These are phyloP conservation scores for Zygosaccharomyces lentus DNA, from an alignment of 805 yeast species.

Conservation along the genomic window DNA sequence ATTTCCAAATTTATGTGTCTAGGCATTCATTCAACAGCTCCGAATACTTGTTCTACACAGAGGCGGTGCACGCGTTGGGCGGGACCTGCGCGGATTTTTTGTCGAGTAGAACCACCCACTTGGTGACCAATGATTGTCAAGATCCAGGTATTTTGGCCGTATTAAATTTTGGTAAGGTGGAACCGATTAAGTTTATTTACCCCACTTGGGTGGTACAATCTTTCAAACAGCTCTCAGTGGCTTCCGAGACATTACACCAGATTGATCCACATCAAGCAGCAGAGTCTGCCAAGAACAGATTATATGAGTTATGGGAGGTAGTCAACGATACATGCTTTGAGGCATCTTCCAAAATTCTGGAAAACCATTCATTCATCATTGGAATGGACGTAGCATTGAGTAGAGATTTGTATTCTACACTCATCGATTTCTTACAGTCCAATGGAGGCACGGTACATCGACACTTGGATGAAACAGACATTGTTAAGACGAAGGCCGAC, in stretches of 20 bases:
- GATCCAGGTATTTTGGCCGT: constrained; percentile 58
- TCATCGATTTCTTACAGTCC: constrained; percentile 43
- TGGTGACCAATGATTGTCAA: constrained; percentile 54
- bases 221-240: constrained; percentile 45
- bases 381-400: constrained; percentile 55
- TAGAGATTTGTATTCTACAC: constrained; percentile 37
- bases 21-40: constrained; percentile 47
- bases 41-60: constrained; percentile 65
- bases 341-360: constrained; percentile 33
- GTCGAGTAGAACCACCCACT: constrained; percentile 73
- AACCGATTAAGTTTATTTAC: constrained; percentile 54
- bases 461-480: constrained; percentile 19
- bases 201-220: constrained; percentile 82
- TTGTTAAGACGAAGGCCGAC: constrained; percentile 33
- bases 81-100: constrained; percentile 63
- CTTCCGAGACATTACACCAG: constrained; percentile 52
- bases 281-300: constrained; percentile 11
- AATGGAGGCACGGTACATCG: constrained; percentile 51
- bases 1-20: constrained; percentile 50
- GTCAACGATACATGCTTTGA: constrained; percentile 11
- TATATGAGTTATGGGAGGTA: constrained; percentile 14
- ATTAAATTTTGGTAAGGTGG: constrained; percentile 34
- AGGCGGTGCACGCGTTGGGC: constrained; percentile 57
- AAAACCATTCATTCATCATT: constrained; percentile 46
- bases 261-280: constrained; percentile 34